A percentile compares a stretch with the other conserved stretches of the same genome.
These are phyloP conservation scores for Tuber microsphaerosporum DNA, from an alignment of 495 filamentous ascomycete genomes.

Conservation along the genomic window DNA sequence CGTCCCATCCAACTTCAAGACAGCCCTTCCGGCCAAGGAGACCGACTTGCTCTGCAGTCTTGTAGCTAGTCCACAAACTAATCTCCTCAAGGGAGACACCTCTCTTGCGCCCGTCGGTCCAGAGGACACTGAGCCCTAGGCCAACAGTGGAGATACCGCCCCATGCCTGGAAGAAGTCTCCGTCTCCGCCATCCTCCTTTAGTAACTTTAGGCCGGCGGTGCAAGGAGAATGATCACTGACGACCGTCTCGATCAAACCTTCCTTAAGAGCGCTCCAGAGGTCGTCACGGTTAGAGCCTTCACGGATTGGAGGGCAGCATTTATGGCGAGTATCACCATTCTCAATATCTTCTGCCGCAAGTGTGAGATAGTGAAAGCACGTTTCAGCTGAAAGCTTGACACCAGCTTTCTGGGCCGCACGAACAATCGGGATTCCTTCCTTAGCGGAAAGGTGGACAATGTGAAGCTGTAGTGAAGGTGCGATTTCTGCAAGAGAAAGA, in stretches of 20 bases:
- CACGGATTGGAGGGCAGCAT: conserved; percentile 93
- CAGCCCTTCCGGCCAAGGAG: conserved; percentile 76
- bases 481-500: conserved; percentile 67
- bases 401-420: conserved; percentile 67
- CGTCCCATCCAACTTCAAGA: conserved; percentile 77
- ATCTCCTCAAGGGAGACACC: conserved; percentile 59
- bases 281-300: conserved; percentile 71
- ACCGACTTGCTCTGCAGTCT: conserved; percentile 87
- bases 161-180: conserved; percentile 94
- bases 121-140: conserved; percentile 81
- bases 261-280: conserved; percentile 76
- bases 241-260: conserved; percentile 78
- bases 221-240: conserved; percentile 95
- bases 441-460: conserved; percentile 92
- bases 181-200: conserved; percentile 43
- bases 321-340: conserved; percentile 94
- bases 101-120: conserved; percentile 65
- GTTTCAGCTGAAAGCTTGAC: conserved; percentile 93
- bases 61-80: conserved; percentile 73
- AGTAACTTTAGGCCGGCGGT: conserved; percentile 90
- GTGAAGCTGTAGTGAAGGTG: conserved; percentile 78
- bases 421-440: conserved; percentile 83
- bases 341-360: conserved; percentile 76
- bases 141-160: conserved; percentile 93
- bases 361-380: conserved; percentile 94